A percentile compares a stretch with the other conserved stretches of the same genome.
phyloP scores from a whole-genome alignment of 169 alveolate species.

The Cyclospora cayetanensis region DNA sequence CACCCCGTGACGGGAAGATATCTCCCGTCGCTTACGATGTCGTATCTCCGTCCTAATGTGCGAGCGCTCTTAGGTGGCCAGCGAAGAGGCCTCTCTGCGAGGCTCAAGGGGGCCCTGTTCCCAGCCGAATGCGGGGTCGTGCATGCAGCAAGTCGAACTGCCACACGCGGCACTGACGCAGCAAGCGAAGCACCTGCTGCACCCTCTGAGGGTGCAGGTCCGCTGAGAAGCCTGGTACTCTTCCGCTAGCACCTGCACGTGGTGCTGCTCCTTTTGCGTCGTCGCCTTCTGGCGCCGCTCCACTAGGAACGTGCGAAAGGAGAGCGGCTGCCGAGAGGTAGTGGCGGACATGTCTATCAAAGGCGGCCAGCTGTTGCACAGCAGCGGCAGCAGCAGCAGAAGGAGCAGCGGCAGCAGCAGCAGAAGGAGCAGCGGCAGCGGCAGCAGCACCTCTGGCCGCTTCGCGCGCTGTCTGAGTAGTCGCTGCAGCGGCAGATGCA shows the following conservation, averaged over 20 bases:
- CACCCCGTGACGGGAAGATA: no score
- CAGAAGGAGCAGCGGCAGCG: no score
- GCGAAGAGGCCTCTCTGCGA: no score
- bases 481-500: not conserved
- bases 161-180: conserved; percentile 3
- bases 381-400: conserved; percentile 17
- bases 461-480: not conserved
- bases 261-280: not conserved
- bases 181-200: not conserved
- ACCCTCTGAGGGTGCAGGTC: not conserved
- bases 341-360: not conserved
- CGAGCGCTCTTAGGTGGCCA: no score
- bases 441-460: no score
- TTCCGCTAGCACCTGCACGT: not conserved
- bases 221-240: not conserved
- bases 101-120: no score
- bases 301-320: not conserved
- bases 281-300: not conserved
- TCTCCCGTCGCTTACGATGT: no score
- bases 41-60: no score
- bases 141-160: not conserved
- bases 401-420: not conserved
- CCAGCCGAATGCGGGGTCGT: not conserved
- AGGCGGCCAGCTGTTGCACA: not conserved
- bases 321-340: not conserved